Conservation (phyloP, 768 basidiomycete genomes). For the Gymnopilus dilepis region DNA sequence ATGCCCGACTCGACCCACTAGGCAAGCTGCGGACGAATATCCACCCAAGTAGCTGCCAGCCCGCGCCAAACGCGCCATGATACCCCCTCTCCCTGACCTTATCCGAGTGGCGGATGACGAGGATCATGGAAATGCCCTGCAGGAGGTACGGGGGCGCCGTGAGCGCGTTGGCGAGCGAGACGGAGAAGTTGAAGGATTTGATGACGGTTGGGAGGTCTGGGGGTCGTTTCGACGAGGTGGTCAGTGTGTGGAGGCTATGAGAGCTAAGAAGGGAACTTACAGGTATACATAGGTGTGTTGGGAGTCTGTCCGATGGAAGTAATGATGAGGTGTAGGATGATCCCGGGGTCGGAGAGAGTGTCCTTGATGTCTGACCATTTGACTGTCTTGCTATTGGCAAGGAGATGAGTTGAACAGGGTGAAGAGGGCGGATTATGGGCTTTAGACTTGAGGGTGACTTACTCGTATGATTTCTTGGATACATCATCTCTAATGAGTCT, state of each 20-base stretch:
- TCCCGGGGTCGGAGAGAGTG: constrained; percentile 39
- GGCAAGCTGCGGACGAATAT: constrained; percentile 40
- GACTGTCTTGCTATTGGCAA: constrained; percentile 34
- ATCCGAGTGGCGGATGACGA: constrained; percentile 39
- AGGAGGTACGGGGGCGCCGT: constrained; percentile 44
- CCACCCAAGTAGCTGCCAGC: constrained; percentile 44
- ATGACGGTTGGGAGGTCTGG: constrained; percentile 45
- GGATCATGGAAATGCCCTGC: constrained; percentile 38
- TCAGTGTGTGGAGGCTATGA: neutral
- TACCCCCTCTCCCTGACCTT: constrained; percentile 38
- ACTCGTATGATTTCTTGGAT: constrained; percentile 45
- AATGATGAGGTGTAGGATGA: constrained; percentile 43
- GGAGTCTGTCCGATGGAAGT: constrained; percentile 42
- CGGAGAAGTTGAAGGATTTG: constrained; percentile 43
- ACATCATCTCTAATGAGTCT: constrained; percentile 43
- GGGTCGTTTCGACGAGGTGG: neutral
- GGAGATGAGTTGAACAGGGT: neutral
- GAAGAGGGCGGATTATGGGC: neutral
- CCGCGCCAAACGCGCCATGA: constrained; percentile 43
- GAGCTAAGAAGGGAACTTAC: constrained; percentile 24
- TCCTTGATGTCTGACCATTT: constrained; percentile 42
- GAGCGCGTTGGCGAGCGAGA: constrained; percentile 42
- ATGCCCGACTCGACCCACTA: constrained; percentile 28
- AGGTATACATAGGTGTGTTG: constrained; percentile 41
- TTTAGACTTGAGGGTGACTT: constrained; percentile 8